Evolutionary conservation across 2,329 filamentous ascomycete species (phyloP), one percentile per base, ranked within the genome.

Genomic region (Piedraia hortae): DNA sequence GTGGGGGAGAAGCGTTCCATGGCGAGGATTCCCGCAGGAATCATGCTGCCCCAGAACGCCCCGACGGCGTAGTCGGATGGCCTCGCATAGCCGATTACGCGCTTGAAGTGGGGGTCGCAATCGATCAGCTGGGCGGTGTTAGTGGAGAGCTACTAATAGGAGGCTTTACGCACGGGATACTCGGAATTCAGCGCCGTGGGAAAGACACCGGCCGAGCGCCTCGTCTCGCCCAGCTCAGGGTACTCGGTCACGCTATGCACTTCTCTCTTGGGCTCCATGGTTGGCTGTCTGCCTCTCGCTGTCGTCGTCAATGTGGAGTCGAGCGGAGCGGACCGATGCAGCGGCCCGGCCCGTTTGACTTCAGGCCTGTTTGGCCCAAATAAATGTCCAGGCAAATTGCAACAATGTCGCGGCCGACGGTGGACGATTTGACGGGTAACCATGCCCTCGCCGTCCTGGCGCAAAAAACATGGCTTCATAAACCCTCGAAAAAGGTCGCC

Each of bases 61-160:
- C 69, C 82, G 34, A 63, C 53, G 18, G 58, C 54, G 50, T 88
- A 93, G 50, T 97, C 85, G 21, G 69, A 73, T 21, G 65, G 54
- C 31, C 85, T 65, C 31, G 80, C 73, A 59, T 97, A 97, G 42
- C 64, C 50, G 31, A 91, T 47, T 10, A 93, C 85, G 44, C 85
- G 70, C 49, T 66, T 75, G 49, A 93, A 71, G 50, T 97, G 85
- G 40, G 85, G 85, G 51, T 97, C 85, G 55, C 75, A 88, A 57
- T 97, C 85, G 51, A 97, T 93, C 54, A 93, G 72, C 85, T 97
- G 52, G 19, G 19, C 11, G 13, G 18, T 21, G 13, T n/a, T 18
- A 21, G 8, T 10, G 16, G 8, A 20, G 10, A 11, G 23, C 20
- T 14, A 18, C 22, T 19, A 17, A 16, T 10, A 8, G 19, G 16